Evolutionary conservation across 768 basidiomycete genomes (phyloP).

Genomic region (Boletus subparvulus): DNA sequence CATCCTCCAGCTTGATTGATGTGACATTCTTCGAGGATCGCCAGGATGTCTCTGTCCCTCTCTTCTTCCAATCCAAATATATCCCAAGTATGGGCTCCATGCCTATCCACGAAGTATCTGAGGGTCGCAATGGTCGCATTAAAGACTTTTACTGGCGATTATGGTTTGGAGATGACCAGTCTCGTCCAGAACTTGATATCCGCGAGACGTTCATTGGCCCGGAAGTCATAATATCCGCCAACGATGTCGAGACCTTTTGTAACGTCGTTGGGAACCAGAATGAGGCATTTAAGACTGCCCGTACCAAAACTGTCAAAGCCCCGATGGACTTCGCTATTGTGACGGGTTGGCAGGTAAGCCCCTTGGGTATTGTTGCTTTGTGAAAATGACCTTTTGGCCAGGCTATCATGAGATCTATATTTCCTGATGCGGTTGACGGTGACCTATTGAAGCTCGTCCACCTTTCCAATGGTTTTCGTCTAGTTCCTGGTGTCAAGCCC

Average conservation of each 20-base stretch:
- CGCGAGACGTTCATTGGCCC: constrained; percentile 84
- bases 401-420: constrained; percentile 99
- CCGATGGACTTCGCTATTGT: constrained; percentile 99
- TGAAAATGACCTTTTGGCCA: constrained; percentile 33
- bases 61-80: constrained; percentile 81
- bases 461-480: constrained; percentile 93
- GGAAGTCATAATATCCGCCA: constrained; percentile 75
- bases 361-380: neutral
- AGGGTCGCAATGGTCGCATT: constrained; percentile 83
- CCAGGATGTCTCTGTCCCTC: constrained; percentile 69
- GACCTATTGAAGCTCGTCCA: constrained; percentile 96
- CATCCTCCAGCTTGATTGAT: constrained; percentile 54
- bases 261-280: constrained; percentile 91
- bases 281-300: constrained; percentile 81
- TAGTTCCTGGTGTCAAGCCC: constrained; percentile 73
- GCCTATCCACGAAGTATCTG: constrained; percentile 88
- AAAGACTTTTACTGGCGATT: constrained; percentile 98
- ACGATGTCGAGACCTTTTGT: constrained; percentile 85
- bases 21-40: constrained; percentile 86
- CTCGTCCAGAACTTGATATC: constrained; percentile 75
- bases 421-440: constrained; percentile 88
- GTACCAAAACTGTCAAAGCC: constrained; percentile 69
- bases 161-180: constrained; percentile 90
- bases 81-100: constrained; percentile 85
- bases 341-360: constrained; percentile 92